Base-by-base conservation (phyloP, 176 grass and related monocot species). In the Guadua angustifolia region DNA sequence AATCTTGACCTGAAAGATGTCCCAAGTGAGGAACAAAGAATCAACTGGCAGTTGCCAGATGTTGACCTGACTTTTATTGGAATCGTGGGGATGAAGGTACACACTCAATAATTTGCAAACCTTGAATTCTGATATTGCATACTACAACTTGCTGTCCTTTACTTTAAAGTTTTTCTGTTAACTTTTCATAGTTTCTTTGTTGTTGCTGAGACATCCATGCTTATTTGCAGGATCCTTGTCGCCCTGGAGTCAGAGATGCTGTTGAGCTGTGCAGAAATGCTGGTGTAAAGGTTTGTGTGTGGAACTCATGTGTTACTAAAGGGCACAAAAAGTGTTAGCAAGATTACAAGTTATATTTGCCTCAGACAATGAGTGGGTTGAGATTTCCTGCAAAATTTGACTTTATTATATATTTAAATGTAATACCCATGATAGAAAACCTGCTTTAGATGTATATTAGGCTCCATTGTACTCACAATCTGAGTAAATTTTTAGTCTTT, bases 71-170 rank as follows among this genome's bases (percentile, higher is more conserved):
- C 79, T 87, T 81, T 99, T 62, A 92, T 99, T 85, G 89, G 77
- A 77, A 90, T 99, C 16, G 87, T 89, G 59, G 96, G 96, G 46
- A 95, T 99, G 89, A 99, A 94, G 96, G 96, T 99, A 73, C 72
- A 75, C 66, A 32, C 68, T 42, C 32, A 79, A 80, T 57, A 69
- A 74, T 61, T 68, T 77, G n/a, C 53, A 69, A 90, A 38, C 74
- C 16, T 21, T 88, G 16, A 43, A 90, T 33, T 86, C 15, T 43
- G 52, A 66, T 78, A 53, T 79, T 73, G 74, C 59, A 42, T 86
- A 59, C 79, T 73, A 47, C 21, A 64, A 13, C 17, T 72, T 6
- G 18, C 35, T 19, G 3, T 35, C 82, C 46, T 47, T 75, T 26
- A 38, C 4, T 70, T 75, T 25, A 38, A 2, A 71, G 44, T 71